Evolutionary conservation across 345 rosid species (phyloP).

Genomic region (Gossypium rotundifolium): DNA sequence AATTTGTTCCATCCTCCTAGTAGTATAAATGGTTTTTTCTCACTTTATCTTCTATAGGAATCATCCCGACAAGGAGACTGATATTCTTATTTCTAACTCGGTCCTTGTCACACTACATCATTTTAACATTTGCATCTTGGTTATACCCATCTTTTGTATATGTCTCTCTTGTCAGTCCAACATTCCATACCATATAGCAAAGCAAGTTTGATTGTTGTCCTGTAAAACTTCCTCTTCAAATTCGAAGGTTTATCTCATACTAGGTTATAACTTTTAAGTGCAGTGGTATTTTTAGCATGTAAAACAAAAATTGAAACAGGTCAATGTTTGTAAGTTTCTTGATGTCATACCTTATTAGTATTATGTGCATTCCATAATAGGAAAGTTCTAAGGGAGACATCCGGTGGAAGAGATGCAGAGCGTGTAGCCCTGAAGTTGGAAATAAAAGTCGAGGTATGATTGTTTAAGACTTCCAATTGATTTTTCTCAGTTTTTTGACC

Average conservation of each 20-base stretch:
- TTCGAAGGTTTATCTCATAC: background rate
- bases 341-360: background rate
- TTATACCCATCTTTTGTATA: no score
- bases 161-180: no score
- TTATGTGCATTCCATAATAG: slow-evolving; percentile 27
- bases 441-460: slow-evolving; percentile 74
- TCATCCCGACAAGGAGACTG: no score
- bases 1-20: no score
- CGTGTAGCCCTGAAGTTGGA: slow-evolving; percentile 76
- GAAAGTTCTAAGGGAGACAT: slow-evolving; percentile 76
- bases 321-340: background rate
- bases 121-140: no score
- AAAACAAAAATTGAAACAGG: background rate
- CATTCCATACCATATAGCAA: no score
- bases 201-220: no score
- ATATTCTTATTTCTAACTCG: no score
- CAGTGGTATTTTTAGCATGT: background rate
- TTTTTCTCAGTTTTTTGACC: background rate
- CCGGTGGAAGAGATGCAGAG: slow-evolving; percentile 84
- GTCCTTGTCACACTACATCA: no score
- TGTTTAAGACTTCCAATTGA: background rate
- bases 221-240: no score
- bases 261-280: background rate
- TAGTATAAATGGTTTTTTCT: no score
- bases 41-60: no score